Evolutionary conservation across 805 yeast genomes (phyloP), one percentile per base, ranked within the genome.

Genomic region (Blastobotrys chiropterorum): DNA sequence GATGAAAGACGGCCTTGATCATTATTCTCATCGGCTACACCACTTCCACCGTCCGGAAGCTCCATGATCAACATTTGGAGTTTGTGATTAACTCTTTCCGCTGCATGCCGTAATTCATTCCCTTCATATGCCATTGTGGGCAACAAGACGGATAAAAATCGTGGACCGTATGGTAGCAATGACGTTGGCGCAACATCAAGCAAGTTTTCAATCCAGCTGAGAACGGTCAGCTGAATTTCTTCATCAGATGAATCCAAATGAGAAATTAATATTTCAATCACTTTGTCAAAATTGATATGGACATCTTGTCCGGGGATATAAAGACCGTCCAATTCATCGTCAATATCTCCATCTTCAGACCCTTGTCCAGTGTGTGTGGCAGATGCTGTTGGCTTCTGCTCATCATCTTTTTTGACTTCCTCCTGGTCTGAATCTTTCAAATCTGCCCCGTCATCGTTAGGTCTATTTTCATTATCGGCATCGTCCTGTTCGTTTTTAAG

Each of bases 221-320:
- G 72, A 0, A 88, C 88, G 2, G 86, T 86, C 31, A 83, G 67
- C 65, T 88, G 95, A 44, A 90, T 86, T 59, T 87, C 87, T 44
- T 78, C 80, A 54, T 82, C 89, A 0, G 85, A 76, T 1, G 83
- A 80, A 55, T 86, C 87, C 48, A 94, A 72, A 56, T 88, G 87
- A 1, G 89, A 80, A n/a, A 92, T 79, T 47, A 94, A 67, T 41
- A 92, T 88, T 47, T 84, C 88, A 38, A 90, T 83, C 44, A 92
- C 83, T 57, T 81, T 84, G 3, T 92, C 81, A 60, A 81, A 87
- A 68, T 90, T 92, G 31, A 92, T 75, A 53, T 78, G 81, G 17
- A 90, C 81, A 63, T 90, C 96, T 65, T 90, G 97, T 2, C 90
- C 88, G 0, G 85, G 82, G 7, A 80, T 72, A 62, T 85, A 82